Base-by-base conservation (phyloP, 495 filamentous ascomycete species). In the Xylaria grammica region DNA sequence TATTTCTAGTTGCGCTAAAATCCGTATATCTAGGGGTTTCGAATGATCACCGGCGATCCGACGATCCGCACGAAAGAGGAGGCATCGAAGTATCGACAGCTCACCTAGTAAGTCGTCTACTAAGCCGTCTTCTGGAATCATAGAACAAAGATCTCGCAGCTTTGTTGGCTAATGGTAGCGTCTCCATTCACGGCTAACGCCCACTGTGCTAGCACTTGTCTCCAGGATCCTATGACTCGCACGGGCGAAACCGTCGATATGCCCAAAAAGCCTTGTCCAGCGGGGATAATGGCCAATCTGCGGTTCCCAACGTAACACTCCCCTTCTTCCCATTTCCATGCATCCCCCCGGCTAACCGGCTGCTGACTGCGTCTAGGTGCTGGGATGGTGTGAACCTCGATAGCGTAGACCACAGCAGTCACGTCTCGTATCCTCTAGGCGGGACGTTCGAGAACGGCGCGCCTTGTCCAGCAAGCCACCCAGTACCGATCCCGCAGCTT, bases 261-360 rank as follows among this genome's bases (percentile, higher is more conserved):
- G 61, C 73, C 73, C 3, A 70, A 62, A 13, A 50, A 69, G 34
- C 67, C 65, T 2, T 75, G 73, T 38, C 65, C 65, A 11, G 66
- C 63, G 9, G 78, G 77, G 3, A 79, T 82, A 53, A 77, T 78
- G 66, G 70, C 75, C 0, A 78, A 74, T 58, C 65, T 80, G 29
- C 73, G 75, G 20, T 75, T 76, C 60, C 69, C 71, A 9, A 72
- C 71, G 69, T 71, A 44, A 61, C 42, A 52, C 17, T 22, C 4
- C 15, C 34, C 11, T 44, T 30, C 20, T 34, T 40, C 32, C 3
- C 20, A 1, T 40, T 10, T 6, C 20, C n/a, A 19, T 24, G 22
- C 30, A 0, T 24, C 3, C 4, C 8, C 49, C 27, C 15, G 17
- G 3, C n/a, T 27, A 27, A 8, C 10, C 24, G 10, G 15, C 27